Conservation (phyloP, 1,284 basidiomycete species). For the Cryptococcus depauperatus region DNA sequence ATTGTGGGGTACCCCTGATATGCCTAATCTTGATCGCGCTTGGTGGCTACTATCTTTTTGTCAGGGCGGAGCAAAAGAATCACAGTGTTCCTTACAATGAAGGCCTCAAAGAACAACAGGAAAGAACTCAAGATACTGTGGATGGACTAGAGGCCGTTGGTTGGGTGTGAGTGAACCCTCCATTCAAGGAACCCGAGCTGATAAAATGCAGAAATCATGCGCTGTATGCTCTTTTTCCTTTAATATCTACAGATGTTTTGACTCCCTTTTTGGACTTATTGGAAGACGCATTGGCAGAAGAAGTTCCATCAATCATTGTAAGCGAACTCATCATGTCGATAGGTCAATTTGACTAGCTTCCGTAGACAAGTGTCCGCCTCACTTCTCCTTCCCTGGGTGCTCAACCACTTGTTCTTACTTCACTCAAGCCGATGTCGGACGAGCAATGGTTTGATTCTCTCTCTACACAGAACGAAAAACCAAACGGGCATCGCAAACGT, state of each 20-base stretch:
- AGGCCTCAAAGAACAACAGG: not conserved
- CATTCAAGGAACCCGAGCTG: not conserved
- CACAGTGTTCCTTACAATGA: not conserved
- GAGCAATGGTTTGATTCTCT: constrained; percentile 42
- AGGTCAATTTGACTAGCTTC: no score
- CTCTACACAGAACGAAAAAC: constrained; percentile 8
- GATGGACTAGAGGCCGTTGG: constrained; percentile 13
- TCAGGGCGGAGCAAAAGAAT: not conserved
- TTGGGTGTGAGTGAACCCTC: constrained; percentile 21
- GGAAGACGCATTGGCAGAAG: constrained; percentile 42
- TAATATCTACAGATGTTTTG: constrained; percentile 44
- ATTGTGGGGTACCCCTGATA: constrained; percentile 4
- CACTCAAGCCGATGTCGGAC: constrained; percentile 36
- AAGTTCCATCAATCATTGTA: constrained; percentile 42
- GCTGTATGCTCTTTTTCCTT: constrained; percentile 39
- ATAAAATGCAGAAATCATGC: constrained; percentile 33
- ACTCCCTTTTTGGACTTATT: constrained; percentile 45
- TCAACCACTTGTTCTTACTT: constrained; percentile 39
- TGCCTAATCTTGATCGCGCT: constrained; percentile 4
- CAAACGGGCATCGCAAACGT: no score
- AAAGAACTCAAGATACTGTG: not conserved
- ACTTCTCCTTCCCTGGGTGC: constrained; percentile 36
- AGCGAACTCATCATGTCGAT: no score
- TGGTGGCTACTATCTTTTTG: constrained; percentile 2
- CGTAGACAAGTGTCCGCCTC: constrained; percentile 40